Evolutionary conservation across 73 alveolate species (phyloP), one percentile per base, ranked within the genome.

Genomic region (Paramecium tetraurelia): DNA sequence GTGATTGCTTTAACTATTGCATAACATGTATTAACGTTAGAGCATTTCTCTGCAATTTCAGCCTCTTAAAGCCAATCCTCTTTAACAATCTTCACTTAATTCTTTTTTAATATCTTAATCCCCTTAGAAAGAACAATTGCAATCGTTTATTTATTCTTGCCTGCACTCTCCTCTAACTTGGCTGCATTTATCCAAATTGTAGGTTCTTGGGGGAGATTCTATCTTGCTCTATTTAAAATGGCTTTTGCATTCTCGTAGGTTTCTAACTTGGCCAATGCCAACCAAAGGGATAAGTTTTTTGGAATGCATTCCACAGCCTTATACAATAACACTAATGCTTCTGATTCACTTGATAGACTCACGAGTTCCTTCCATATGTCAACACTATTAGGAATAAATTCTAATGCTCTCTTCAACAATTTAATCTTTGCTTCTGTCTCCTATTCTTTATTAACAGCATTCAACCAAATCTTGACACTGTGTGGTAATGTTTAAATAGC

Each of bases 221-320:
- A 95, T 24, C 97, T 93, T 21, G 99, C 99, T 58, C 95, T 93
- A 89, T 97, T 96, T 35, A 98, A 92, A 57, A 95, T 95, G 29
- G 92, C 95, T 92, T 97, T 93, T 29, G 99, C 99, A 94, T 97
- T 96, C 59, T 98, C 97, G 89, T 97, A 97, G 59, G 96, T 95
- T 84, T 97, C 99, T 58, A 95, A 92, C 92, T 96, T 98, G 0
- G 99, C 99, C 33, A 98, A 94, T 35, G 99, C 98, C 9, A 98
- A 94, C 99, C 99, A 98, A 40, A 97, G 92, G n/a, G 96, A 97
- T 59, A 97, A 86, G 22, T 97, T 95, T 71, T 96, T 93, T 33
- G 99, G 99, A 53, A 97, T 93, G 92, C 98, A 96, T 85, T 97
- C 98, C 3, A 95, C 96, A 12, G 99, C 99, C 89, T 95, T 96